Conservation (phyloP, 257 asterid species). For the Dorcoceras hygrometricum region DNA sequence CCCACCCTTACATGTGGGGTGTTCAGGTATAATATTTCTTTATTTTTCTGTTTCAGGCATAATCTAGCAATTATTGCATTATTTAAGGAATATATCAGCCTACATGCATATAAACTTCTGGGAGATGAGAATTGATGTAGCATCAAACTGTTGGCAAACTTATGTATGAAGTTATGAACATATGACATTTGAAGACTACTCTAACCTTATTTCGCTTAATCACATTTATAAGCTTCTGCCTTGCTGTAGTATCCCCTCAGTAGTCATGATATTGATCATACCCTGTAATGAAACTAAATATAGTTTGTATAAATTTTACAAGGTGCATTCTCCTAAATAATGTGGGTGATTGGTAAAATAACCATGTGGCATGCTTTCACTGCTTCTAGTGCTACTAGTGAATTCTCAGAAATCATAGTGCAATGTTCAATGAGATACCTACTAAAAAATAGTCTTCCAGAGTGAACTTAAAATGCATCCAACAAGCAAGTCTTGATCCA, state of each 20-base stretch:
- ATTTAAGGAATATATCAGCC: not conserved
- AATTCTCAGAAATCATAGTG: not conserved
- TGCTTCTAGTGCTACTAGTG: not conserved
- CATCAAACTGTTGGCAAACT: not conserved
- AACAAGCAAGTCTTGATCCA: not conserved
- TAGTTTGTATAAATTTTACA: no score
- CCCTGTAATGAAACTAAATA: not conserved
- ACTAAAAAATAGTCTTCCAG: not conserved
- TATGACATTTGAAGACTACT: not conserved
- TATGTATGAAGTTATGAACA: not conserved
- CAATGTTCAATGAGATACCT: not conserved
- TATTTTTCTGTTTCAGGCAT: not conserved
- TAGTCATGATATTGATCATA: not conserved
- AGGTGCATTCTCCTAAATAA: not conserved
- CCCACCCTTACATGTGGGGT: constrained; percentile 98
- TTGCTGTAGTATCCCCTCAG: not conserved
- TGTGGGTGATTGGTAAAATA: not conserved
- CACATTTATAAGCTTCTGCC: not conserved
- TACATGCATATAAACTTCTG: not conserved
- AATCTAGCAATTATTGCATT: constrained; percentile 1
- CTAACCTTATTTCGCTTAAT: not conserved
- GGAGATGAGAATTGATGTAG: not conserved
- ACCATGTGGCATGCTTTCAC: not conserved
- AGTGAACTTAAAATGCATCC: not conserved
- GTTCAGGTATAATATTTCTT: constrained; percentile 62